Conservation (phyloP, 148 eudicot genomes). For the Mesembryanthemum crystallinum region DNA sequence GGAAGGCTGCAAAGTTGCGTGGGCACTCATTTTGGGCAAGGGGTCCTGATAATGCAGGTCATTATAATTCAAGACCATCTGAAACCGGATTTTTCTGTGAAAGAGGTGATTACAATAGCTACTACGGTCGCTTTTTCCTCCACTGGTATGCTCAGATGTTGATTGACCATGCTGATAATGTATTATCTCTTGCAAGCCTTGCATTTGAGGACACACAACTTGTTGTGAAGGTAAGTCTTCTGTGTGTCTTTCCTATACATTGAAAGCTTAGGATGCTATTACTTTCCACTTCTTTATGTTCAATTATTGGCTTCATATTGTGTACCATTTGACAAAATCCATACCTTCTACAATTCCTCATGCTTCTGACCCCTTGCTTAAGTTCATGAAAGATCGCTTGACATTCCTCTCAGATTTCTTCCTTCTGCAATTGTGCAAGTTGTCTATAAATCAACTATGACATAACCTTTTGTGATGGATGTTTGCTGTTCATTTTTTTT, state of each 20-base stretch:
- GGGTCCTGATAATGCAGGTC: slow-evolving; percentile 74
- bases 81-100: slow-evolving; percentile 72
- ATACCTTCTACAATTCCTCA: background rate
- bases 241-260: background rate
- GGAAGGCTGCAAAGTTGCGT: slow-evolving; percentile 58
- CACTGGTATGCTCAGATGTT: slow-evolving; percentile 56
- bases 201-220: slow-evolving; percentile 56
- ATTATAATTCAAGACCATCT: slow-evolving; percentile 54
- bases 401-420: too few relatives aligned
- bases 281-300: background rate
- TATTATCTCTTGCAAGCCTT: slow-evolving; percentile 55
- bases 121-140: slow-evolving; percentile 70
- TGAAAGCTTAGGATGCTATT: background rate
- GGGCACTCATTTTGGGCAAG: slow-evolving; percentile 65
- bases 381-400: too few relatives aligned
- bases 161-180: slow-evolving; percentile 60
- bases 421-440: too few relatives aligned
- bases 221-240: slow-evolving; percentile 52
- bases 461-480: too few relatives aligned
- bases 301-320: background rate
- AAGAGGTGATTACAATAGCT: slow-evolving; percentile 64
- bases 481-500: too few relatives aligned
- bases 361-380: background rate
- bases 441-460: too few relatives aligned
- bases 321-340: background rate